These are phyloP conservation scores for Ramaria sp. DNA, from an alignment of 768 basidiomycete species.

Conservation along the genomic window DNA sequence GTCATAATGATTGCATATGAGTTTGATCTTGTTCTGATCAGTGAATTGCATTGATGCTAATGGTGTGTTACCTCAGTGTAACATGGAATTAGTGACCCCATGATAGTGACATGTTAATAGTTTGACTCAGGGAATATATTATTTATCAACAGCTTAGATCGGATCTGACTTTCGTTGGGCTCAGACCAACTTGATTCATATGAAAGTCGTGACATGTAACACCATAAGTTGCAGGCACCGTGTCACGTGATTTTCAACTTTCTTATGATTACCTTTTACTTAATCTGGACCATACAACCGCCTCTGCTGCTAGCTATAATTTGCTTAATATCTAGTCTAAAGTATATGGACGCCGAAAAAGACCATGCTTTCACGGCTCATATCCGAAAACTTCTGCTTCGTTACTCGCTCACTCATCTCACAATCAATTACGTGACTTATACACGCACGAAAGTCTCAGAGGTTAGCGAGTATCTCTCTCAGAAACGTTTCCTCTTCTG, in stretches of 20 bases:
- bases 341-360: slow-evolving; percentile 28
- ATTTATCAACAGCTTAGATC: too few relatives aligned
- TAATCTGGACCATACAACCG: neutral
- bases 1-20: too few relatives aligned
- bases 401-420: slow-evolving; percentile 43
- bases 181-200: too few relatives aligned
- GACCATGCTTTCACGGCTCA: slow-evolving; percentile 28
- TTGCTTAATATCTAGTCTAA: neutral
- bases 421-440: slow-evolving; percentile 44
- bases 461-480: slow-evolving; percentile 24
- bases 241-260: neutral
- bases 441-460: slow-evolving; percentile 37
- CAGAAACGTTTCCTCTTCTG: neutral
- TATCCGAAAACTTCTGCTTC: slow-evolving; percentile 42
- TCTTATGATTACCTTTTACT: neutral
- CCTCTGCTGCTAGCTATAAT: neutral
- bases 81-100: too few relatives aligned
- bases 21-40: too few relatives aligned
- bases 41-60: too few relatives aligned
- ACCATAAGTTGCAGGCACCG: too few relatives aligned
- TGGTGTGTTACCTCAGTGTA: too few relatives aligned
- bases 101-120: too few relatives aligned
- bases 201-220: too few relatives aligned
- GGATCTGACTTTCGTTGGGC: too few relatives aligned
- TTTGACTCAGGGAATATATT: too few relatives aligned